phyloP scores from a whole-genome alignment of 768 basidiomycete genomes.

The Leucosporidium creatinivorum region DNA sequence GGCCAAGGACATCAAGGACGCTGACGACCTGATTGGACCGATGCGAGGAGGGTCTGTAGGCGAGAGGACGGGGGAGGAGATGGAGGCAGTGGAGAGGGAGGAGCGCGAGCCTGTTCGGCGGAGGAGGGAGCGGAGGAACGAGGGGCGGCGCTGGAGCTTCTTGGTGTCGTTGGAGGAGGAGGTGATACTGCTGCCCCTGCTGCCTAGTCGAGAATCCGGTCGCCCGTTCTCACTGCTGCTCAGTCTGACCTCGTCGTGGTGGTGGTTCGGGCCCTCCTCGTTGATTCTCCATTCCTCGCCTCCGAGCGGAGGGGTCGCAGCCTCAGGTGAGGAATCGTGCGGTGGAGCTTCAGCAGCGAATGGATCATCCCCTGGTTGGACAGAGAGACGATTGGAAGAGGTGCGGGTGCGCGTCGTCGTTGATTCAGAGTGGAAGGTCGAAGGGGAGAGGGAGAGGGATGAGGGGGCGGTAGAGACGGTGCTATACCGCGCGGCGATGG shows the following conservation, averaged over 20 bases:
- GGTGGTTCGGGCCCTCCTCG: neutral
- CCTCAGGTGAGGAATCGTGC: too few relatives aligned
- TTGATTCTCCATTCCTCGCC: neutral
- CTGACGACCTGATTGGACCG: neutral
- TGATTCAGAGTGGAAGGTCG: neutral
- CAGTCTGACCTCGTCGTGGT: too few relatives aligned
- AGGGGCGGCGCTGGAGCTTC: neutral
- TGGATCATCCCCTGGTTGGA: constrained; percentile 15
- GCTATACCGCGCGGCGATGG: neutral
- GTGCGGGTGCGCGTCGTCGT: neutral
- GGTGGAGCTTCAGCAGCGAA: neutral
- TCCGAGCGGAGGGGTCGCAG: neutral
- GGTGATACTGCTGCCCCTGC: neutral
- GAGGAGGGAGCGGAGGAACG: constrained; percentile 5
- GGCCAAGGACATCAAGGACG: neutral
- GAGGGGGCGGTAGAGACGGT: neutral
- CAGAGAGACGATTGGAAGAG: neutral
- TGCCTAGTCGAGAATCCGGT: too few relatives aligned
- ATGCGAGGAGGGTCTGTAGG: neutral
- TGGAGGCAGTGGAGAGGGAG: neutral
- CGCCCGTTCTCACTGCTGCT: too few relatives aligned
- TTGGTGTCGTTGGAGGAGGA: neutral
- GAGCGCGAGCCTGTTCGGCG: neutral
- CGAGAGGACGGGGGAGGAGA: constrained; percentile 19
- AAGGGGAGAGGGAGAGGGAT: neutral